A percentile compares a stretch with the other conserved stretches of the same genome.
Evolutionary conservation across 1,284 basidiomycete species (phyloP).

Genomic region (Hypsizygus ulmarius): DNA sequence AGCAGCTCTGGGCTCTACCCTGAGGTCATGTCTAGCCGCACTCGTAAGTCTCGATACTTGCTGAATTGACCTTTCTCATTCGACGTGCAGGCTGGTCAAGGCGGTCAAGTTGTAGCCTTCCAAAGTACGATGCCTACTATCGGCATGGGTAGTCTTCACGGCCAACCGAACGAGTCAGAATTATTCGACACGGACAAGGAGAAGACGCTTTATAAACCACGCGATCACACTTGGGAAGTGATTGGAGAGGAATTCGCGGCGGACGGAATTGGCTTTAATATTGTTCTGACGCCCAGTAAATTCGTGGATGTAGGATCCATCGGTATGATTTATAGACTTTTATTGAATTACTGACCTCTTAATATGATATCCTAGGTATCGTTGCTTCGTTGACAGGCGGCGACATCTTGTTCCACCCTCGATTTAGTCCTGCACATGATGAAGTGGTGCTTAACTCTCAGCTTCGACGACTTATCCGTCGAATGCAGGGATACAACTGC

Average conservation of each 20-base stretch:
- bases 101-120: slow-evolving; percentile 88
- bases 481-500: slow-evolving; percentile 82
- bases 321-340: slow-evolving; percentile 42
- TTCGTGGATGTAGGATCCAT: slow-evolving; percentile 90
- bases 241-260: slow-evolving; percentile 88
- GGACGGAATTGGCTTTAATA: slow-evolving; percentile 87
- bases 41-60: slow-evolving; percentile 49
- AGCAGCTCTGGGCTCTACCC: slow-evolving; percentile 77
- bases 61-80: slow-evolving; percentile 4
- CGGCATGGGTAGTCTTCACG: slow-evolving; percentile 70
- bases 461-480: slow-evolving; percentile 65
- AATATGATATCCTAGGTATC: slow-evolving; percentile 42
- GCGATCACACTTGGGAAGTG: slow-evolving; percentile 76
- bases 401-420: slow-evolving; percentile 90
- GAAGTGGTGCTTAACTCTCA: slow-evolving; percentile 69
- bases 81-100: slow-evolving; percentile 60
- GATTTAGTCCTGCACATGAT: slow-evolving; percentile 78
- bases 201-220: slow-evolving; percentile 73
- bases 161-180: slow-evolving; percentile 61
- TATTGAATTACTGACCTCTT: slow-evolving; percentile 7
- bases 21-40: slow-evolving; percentile 72
- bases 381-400: slow-evolving; percentile 85
- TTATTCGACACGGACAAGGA: slow-evolving; percentile 92
- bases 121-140: slow-evolving; percentile 75
- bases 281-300: slow-evolving; percentile 84